Evolutionary conservation across 2,329 filamentous ascomycete genomes (phyloP), one percentile per base, ranked within the genome.

Genomic region (Helotiales sp.): DNA sequence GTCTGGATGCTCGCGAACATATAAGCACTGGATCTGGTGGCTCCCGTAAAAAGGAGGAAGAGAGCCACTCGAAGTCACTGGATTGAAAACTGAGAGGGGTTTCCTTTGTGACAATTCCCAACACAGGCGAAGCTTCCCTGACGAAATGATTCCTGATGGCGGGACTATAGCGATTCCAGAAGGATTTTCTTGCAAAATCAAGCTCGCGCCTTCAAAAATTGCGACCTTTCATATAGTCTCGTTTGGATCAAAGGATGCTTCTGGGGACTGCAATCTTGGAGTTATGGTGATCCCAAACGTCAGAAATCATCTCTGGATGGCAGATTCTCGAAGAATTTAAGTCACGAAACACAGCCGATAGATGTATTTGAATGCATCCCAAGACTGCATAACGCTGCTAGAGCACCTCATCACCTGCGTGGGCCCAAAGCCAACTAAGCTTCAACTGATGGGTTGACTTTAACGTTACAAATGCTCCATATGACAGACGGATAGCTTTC

Each of bases 11-110:
- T 66, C 52, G 30, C 58, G 63, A 59, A 54, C 61, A 34, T 68
- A 68, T 47, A 66, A 65, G 26, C 45, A 68, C 24, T 68, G 59
- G 66, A 66, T 68, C 20, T 68, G 54, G 63, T 68, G 59, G 63
- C 49, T 68, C 32, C 58, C 40, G 47, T 22, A 40, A 13, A 54
- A 55, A 45, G 45, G 54, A 40, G 59, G 59, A 37, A 63, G 52
- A 40, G 58, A 49, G 10, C 28, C 15, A 22, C 22, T 5, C 30
- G 34, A 50, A 54, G 26, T 59, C 28, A 54, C 30, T 2, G 22
- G 49, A 60, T 40, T 43, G 6, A n/a, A 59, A 34, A 59, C 54
- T 40, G 47, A 54, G 59, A 30, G n/a, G 40, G 58, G 49, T 15
- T 57, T 58, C 28, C 34, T 17, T 49, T 22, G 37, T 30, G 60